Percentiles rank a stretch among this genome's conserved stretches.
phyloP scores from a whole-genome alignment of 1,284 basidiomycete species.

The Fomitopsis schrenkii region DNA sequence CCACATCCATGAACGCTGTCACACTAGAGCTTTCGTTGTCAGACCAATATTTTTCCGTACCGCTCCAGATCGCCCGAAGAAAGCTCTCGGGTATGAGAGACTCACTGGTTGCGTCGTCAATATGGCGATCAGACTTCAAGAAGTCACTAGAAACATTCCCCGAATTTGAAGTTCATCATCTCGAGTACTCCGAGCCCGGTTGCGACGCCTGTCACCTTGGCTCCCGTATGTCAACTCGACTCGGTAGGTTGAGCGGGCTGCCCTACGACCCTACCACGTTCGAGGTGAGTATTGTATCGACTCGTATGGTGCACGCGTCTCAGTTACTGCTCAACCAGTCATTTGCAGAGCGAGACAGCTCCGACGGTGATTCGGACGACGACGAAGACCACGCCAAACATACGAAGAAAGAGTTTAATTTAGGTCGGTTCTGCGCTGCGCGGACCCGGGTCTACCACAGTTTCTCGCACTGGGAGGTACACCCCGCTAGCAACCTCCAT shows the following conservation, averaged over 20 bases:
- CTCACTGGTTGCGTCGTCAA: slow-evolving; percentile 71
- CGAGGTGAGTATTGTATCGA: slow-evolving; percentile 32
- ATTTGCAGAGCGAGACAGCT: slow-evolving; percentile 12
- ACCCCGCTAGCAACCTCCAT: slow-evolving; percentile 12
- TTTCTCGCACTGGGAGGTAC: slow-evolving; percentile 84
- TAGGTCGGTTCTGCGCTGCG: slow-evolving; percentile 74
- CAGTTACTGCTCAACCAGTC: slow-evolving; percentile 6
- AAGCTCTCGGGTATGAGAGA: slow-evolving; percentile 66
- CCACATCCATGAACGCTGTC: background rate
- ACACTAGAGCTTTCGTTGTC: background rate
- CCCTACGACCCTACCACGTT: slow-evolving; percentile 61
- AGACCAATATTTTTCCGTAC: slow-evolving; percentile 71
- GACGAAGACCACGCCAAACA: slow-evolving; percentile 25
- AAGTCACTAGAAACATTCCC: slow-evolving; percentile 64
- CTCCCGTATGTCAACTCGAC: slow-evolving; percentile 57
- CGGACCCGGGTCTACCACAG: slow-evolving; percentile 69
- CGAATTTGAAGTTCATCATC: slow-evolving; percentile 43
- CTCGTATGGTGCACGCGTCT: background rate
- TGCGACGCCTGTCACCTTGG: slow-evolving; percentile 82
- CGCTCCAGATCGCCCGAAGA: slow-evolving; percentile 56
- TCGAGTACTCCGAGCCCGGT: slow-evolving; percentile 54
- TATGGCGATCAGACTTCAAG: slow-evolving; percentile 74
- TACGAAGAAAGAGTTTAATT: slow-evolving; percentile 37
- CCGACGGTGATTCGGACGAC: slow-evolving; percentile 23
- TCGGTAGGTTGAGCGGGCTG: slow-evolving; percentile 52